A percentile compares a stretch with the other conserved stretches of the same genome.
phyloP scores from a whole-genome alignment of 192 early-diverging fungal genomes.

The Entomortierella beljakovae region DNA sequence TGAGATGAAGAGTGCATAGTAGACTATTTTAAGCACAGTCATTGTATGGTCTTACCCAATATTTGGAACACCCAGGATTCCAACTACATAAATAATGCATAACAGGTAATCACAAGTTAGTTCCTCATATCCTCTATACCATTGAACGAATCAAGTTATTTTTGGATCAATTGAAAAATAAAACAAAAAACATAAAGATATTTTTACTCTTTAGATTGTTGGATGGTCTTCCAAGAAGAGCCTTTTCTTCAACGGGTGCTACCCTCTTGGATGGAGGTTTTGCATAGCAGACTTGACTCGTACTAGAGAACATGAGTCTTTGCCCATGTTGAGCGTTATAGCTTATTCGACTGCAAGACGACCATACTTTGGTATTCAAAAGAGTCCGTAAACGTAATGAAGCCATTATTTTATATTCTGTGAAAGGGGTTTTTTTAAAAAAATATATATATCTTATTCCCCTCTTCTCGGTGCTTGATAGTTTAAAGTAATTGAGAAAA shows the following conservation, averaged over 20 bases:
- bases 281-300: slow-evolving; percentile 17
- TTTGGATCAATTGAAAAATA: neutral
- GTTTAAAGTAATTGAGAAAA: no score
- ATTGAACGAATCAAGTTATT: neutral
- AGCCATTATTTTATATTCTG: slow-evolving; percentile 4
- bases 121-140: neutral
- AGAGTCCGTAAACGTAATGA: slow-evolving; percentile 9
- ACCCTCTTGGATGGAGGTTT: slow-evolving; percentile 36
- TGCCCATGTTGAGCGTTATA: slow-evolving; percentile 16
- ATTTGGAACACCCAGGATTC: slow-evolving; percentile 87
- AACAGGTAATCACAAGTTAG: neutral
- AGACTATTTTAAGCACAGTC: no score
- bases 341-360: neutral
- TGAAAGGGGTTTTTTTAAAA: neutral
- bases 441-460: no score
- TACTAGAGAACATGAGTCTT: slow-evolving; percentile 30
- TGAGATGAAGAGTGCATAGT: neutral
- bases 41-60: no score
- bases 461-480: no score
- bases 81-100: slow-evolving; percentile 43
- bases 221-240: slow-evolving; percentile 77
- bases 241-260: slow-evolving; percentile 64
- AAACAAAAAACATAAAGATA: neutral
- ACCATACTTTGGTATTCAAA: slow-evolving; percentile 8
- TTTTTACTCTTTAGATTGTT: slow-evolving; percentile 75